Base-by-base conservation (phyloP, 176 grass and related monocot genomes). In the Canna indica region DNA sequence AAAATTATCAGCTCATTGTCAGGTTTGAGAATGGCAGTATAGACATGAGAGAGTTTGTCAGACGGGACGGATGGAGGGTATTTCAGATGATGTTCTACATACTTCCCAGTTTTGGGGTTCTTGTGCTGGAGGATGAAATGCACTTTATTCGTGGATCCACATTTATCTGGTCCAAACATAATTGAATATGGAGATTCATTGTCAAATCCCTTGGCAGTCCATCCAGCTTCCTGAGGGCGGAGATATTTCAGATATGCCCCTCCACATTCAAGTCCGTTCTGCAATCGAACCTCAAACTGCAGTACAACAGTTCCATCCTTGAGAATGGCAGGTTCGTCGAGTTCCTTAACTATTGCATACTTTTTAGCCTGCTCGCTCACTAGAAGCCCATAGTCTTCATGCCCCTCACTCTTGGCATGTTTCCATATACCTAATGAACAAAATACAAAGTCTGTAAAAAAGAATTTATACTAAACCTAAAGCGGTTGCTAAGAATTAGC, bases 81-180 rank as follows among this genome's bases (percentile, higher is more conserved):
- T 78, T 97, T 97, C 52, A 97, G 77, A 72, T 97, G 94, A 74
- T 97, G 94, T 41, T 97, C 94, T 36, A 97, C 86, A 75, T 83
- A 97, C 63, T 97, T 83, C 18, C 84, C 88, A 70, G 86, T 90
- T 75, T 97, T 85, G 0, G 94, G 94, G 58, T 87, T 97, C 80
- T 92, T 87, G 72, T 97, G 94, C 67, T 90, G 83, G 67, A 97
- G 69, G 78, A 97, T 97, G 75, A 97, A 97, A 79, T 97, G 94
- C 61, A 97, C 86, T 75, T 97, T 97, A 81, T 97, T 97, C 1
- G 94, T 97, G 24, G 94, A 97, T 42, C 94, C 94, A 73, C 94
- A 97, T 56, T 97, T 97, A 82, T 97, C 94, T 61, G 94, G 94
- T 73, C 94, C 94, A 83, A 97, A 97, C 94, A 97, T 97, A 28